A percentile compares a stretch with the other conserved stretches of the same genome.
Conservation (phyloP, 768 basidiomycete species). For the Galerina sulciceps region DNA sequence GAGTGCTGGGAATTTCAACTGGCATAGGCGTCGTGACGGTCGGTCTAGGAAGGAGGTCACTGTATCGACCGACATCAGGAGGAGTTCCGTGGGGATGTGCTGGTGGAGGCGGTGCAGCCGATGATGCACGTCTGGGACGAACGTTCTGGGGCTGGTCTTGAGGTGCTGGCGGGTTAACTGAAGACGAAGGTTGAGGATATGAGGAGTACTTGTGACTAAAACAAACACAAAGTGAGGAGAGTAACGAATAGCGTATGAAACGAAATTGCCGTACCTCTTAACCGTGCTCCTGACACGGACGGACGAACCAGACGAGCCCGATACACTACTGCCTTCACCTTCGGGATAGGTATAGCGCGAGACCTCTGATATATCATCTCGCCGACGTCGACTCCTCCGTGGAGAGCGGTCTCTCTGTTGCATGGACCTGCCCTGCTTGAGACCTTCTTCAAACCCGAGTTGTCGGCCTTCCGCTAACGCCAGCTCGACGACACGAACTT, state of each 20-base stretch:
- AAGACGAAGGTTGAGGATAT: neutral
- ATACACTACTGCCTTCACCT: neutral
- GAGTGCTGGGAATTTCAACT: constrained; percentile 22
- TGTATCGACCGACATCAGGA: constrained; percentile 23
- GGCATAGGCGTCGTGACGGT: constrained; percentile 27
- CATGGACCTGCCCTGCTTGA: constrained; percentile 29
- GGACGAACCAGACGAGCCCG: neutral
- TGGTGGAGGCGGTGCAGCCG: neutral
- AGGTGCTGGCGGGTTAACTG: neutral
- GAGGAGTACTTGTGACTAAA: neutral
- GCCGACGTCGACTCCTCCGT: neutral
- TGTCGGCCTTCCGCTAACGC: constrained; percentile 60
- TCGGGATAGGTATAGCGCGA: constrained; percentile 10
- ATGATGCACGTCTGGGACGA: neutral
- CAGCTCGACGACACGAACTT: constrained; percentile 48
- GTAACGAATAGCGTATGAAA: neutral
- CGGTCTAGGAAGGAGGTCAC: constrained; percentile 18
- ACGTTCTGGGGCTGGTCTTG: neutral
- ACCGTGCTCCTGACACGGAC: neutral
- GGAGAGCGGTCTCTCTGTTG: neutral
- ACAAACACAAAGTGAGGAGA: too few species aligned
- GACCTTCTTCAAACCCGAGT: constrained; percentile 56
- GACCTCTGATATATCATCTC: constrained; percentile 4
- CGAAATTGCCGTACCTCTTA: neutral
- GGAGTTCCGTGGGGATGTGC: neutral